Evolutionary conservation across 345 rosid genomes (phyloP).

Genomic region (Euphorbia pulcherrima): DNA sequence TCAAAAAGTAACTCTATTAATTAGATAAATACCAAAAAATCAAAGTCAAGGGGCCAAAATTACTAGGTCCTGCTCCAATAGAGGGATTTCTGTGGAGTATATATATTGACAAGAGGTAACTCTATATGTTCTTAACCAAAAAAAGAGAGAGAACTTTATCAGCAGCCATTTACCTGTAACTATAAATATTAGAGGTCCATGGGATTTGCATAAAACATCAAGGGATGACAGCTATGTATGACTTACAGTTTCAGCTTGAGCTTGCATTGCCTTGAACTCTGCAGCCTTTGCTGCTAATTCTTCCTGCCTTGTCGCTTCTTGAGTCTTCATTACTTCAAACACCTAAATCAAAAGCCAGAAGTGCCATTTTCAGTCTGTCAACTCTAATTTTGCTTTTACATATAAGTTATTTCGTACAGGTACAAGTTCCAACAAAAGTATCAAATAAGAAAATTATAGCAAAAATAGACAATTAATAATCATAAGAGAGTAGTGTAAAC

Average conservation of each 20-base stretch:
- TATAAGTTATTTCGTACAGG: not conserved
- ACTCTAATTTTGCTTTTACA: not conserved
- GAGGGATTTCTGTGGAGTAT: not conserved
- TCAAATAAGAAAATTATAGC: not conserved
- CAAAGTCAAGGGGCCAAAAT: not conserved
- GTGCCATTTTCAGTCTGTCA: not conserved
- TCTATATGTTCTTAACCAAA: not conserved
- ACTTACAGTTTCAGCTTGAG: conserved; percentile 87
- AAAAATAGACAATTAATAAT: not conserved
- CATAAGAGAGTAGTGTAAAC: not conserved
- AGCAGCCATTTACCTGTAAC: not conserved
- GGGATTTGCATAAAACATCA: not conserved
- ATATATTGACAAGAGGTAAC: not conserved
- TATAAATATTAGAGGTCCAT: not conserved
- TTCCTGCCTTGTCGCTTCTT: conserved; percentile 74
- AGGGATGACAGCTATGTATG: not conserved
- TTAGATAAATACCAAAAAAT: not conserved
- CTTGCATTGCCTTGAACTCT: conserved; percentile 78
- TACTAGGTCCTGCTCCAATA: not conserved
- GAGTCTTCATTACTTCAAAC: conserved; percentile 69
- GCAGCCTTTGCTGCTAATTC: conserved; percentile 62
- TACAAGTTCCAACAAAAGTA: not conserved
- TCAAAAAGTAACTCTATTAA: not conserved
- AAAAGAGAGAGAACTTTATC: not conserved
- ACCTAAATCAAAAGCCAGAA: conserved; percentile 39